Conservation (phyloP, 140 eudicot genomes). For the Cichorium intybus region DNA sequence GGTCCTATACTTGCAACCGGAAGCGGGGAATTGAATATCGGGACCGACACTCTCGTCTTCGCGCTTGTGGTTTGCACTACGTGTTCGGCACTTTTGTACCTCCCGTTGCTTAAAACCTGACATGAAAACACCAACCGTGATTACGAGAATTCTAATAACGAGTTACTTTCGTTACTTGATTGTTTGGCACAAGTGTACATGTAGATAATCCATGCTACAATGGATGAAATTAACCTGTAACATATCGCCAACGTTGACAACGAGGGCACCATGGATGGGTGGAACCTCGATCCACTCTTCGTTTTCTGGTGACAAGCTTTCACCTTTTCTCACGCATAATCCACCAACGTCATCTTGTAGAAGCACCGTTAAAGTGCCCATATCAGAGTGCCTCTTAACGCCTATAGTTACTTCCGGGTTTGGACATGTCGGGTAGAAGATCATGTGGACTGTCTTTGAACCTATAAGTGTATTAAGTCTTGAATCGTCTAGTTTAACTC, state of each 20-base stretch:
- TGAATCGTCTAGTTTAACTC: slow-evolving; percentile 30
- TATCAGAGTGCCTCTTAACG: slow-evolving; percentile 44
- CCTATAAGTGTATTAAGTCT: slow-evolving; percentile 31
- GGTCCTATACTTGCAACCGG: slow-evolving; percentile 35
- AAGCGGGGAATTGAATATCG: slow-evolving; percentile 24
- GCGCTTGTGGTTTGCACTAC: slow-evolving; percentile 34
- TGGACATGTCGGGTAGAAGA: slow-evolving; percentile 49
- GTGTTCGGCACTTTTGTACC: slow-evolving; percentile 52
- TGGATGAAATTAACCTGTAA: slow-evolving; percentile 32
- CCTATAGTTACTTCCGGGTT: slow-evolving; percentile 52
- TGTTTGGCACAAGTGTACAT: not conserved
- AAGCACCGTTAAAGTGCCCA: slow-evolving; percentile 39
- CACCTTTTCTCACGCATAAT: slow-evolving; percentile 34
- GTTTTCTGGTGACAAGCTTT: not conserved
- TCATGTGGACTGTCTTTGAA: slow-evolving; percentile 38
- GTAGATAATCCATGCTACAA: not conserved
- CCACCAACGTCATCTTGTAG: slow-evolving; percentile 59
- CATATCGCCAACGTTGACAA: slow-evolving; percentile 58
- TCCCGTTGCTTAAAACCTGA: slow-evolving; percentile 50
- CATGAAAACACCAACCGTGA: not conserved
- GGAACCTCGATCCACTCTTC: slow-evolving; percentile 53
- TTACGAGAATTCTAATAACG: no score
- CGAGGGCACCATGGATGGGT: slow-evolving; percentile 52
- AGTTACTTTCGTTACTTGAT: not conserved
- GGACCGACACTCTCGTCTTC: slow-evolving; percentile 35